phyloP scores from a whole-genome alignment of 2,329 filamentous ascomycete genomes.

The Colletotrichum incanum region DNA sequence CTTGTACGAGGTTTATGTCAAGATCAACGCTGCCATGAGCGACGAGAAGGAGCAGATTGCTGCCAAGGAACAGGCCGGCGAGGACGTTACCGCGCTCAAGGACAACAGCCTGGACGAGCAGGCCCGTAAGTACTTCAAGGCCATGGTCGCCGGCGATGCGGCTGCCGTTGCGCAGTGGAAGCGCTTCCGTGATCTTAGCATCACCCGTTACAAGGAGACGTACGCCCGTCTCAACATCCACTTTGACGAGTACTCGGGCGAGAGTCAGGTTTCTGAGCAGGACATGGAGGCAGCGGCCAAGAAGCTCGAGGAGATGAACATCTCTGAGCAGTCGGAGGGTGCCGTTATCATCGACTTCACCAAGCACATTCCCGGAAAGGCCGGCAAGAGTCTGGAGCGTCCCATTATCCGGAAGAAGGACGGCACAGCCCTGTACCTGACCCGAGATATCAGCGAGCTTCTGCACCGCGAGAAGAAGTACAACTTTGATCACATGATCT shows the following conservation, averaged over 20 bases:
- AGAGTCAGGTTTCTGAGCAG: constrained; percentile 79
- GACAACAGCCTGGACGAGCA: constrained; percentile 79
- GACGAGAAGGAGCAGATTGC: constrained; percentile 79
- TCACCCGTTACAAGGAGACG: constrained; percentile 76
- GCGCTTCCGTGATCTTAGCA: constrained; percentile 77
- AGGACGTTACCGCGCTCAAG: constrained; percentile 65
- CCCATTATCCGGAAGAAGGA: constrained; percentile 81
- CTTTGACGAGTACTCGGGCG: constrained; percentile 82
- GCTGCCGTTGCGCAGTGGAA: constrained; percentile 75
- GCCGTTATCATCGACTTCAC: constrained; percentile 81
- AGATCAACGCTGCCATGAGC: constrained; percentile 78
- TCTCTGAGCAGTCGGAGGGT: constrained; percentile 80
- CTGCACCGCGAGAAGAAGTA: constrained; percentile 73
- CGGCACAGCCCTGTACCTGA: constrained; percentile 83
- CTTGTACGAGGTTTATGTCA: constrained; percentile 85
- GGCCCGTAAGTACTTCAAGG: constrained; percentile 80
- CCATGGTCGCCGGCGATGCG: constrained; percentile 78
- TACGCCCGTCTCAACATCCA: constrained; percentile 80
- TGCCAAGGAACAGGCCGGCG: constrained; percentile 67
- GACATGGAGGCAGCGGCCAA: constrained; percentile 77
- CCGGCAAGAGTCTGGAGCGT: constrained; percentile 79
- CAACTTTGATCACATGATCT: constrained; percentile 79
- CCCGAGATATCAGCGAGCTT: constrained; percentile 83
- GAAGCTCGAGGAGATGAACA: constrained; percentile 73
- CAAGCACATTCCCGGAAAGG: constrained; percentile 76